phyloP scores from a whole-genome alignment of 371 early-diverging fungal species.

The Syncephalis plumigaleata region DNA sequence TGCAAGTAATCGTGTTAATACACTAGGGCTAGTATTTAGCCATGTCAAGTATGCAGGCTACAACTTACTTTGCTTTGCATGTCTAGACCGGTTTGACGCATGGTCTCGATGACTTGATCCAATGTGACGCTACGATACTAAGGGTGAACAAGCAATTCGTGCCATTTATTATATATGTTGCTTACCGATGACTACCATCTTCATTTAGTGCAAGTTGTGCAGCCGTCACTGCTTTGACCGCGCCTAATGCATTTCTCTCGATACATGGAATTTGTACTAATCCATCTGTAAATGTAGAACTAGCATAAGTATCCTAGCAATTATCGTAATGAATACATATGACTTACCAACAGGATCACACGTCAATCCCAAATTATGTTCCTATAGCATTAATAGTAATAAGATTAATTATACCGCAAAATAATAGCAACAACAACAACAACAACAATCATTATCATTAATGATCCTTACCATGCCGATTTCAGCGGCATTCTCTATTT shows the following conservation, averaged over 20 bases:
- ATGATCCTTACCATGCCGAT: slow-evolving; percentile 88
- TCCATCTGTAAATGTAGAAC: slow-evolving; percentile 38
- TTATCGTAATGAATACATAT: too few species aligned
- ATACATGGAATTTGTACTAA: slow-evolving; percentile 94
- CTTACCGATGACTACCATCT: slow-evolving; percentile 34
- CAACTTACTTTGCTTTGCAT: slow-evolving; percentile 58
- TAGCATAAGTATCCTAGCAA: too few species aligned
- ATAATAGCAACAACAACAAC: too few species aligned
- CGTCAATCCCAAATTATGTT: slow-evolving; percentile 85
- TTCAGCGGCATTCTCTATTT: slow-evolving; percentile 91
- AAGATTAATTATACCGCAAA: too few species aligned
- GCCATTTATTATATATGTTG: too few species aligned
- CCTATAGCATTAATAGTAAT: too few species aligned
- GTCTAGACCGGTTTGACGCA: slow-evolving; percentile 87
- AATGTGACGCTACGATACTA: slow-evolving; percentile 58
- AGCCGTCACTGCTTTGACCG: slow-evolving; percentile 89
- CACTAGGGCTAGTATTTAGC: too few species aligned
- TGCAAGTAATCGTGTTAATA: too few species aligned
- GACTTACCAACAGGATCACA: slow-evolving; percentile 50
- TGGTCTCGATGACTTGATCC: slow-evolving; percentile 91
- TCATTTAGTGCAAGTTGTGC: slow-evolving; percentile 87
- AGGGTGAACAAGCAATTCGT: too few species aligned
- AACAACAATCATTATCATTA: too few species aligned
- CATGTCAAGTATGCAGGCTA: too few species aligned
- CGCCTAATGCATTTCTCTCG: slow-evolving; percentile 86